Base-by-base conservation (phyloP, 164 flowering plant genomes). In the Malania oleifera region DNA sequence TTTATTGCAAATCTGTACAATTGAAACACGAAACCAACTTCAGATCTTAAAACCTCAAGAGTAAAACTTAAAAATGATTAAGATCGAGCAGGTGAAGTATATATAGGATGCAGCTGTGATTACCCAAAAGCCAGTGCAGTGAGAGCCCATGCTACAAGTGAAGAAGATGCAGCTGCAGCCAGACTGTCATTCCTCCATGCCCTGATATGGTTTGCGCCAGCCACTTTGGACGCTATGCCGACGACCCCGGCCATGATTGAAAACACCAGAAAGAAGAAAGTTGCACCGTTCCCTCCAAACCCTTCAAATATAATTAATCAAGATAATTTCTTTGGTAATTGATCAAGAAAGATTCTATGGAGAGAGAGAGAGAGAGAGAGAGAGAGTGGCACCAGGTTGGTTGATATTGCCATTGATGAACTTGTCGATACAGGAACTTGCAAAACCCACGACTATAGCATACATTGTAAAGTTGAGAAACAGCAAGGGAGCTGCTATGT, bases 41-140 rank as follows among this genome's bases (percentile, higher is more conserved):
- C n/a, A n/a, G n/a, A n/a, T n/a, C n/a, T n/a, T n/a, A n/a, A n/a
- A n/a, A n/a, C n/a, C n/a, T n/a, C n/a, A n/a, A n/a, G n/a, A n/a
- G n/a, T n/a, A n/a, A n/a, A n/a, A n/a, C n/a, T n/a, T n/a, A n/a
- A n/a, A n/a, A n/a, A n/a, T n/a, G n/a, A n/a, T n/a, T n/a, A n/a
- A n/a, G n/a, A n/a, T n/a, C n/a, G n/a, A n/a, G n/a, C n/a, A n/a
- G n/a, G n/a, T n/a, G n/a, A n/a, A n/a, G n/a, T n/a, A n/a, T n/a
- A n/a, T n/a, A n/a, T n/a, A n/a, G n/a, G n/a, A n/a, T n/a, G n/a
- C n/a, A n/a, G n/a, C n/a, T n/a, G n/a, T n/a, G n/a, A n/a, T 11
- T 77, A 87, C 87, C 98, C 96, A 53, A 89, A 81, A 20, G 98
- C 96, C 3, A 87, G 70, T 5, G 80, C 93, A 22, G 96, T 92